These are phyloP conservation scores for Rhododendron henanense DNA, from an alignment of 148 eudicot genomes.

Conservation along the genomic window DNA sequence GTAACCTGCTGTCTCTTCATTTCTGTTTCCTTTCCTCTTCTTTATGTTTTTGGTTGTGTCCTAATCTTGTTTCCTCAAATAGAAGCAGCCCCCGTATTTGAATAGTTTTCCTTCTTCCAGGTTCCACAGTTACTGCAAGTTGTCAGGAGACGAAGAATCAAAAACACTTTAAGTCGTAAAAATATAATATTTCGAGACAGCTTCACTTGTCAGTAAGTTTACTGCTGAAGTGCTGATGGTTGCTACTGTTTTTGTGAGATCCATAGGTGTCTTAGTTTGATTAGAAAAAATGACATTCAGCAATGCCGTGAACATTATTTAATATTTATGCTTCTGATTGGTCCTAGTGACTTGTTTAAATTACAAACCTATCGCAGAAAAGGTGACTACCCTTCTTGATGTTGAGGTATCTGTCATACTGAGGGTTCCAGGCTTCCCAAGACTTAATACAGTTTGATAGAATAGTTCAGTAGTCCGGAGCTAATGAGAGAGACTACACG, in stretches of 20 bases:
- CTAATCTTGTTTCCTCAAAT: constrained; percentile 12
- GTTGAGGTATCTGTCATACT: background rate
- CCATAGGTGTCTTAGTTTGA: background rate
- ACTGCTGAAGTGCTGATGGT: constrained; percentile 12
- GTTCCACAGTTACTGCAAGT: constrained; percentile 93
- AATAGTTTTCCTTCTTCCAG: constrained; percentile 32
- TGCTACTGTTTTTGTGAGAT: background rate
- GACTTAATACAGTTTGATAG: background rate
- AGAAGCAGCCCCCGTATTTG: background rate
- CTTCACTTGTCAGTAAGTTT: constrained; percentile 87
- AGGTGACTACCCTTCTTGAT: background rate
- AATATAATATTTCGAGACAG: constrained; percentile 73
- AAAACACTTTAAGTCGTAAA: constrained; percentile 77
- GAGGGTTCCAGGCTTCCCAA: background rate
- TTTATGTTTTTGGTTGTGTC: constrained; percentile 6
- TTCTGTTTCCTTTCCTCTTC: background rate
- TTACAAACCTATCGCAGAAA: background rate
- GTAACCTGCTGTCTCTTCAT: background rate
- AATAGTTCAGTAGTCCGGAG: background rate
- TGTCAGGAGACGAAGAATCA: constrained; percentile 73
- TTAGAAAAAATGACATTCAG: background rate
- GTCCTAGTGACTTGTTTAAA: background rate
- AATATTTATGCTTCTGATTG: background rate
- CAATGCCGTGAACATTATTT: background rate
- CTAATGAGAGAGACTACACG: background rate